Evolutionary conservation across 1,139 yeast species (phyloP), one percentile per base, ranked within the genome.

Genomic region (Blastobotrys arbuscula): DNA sequence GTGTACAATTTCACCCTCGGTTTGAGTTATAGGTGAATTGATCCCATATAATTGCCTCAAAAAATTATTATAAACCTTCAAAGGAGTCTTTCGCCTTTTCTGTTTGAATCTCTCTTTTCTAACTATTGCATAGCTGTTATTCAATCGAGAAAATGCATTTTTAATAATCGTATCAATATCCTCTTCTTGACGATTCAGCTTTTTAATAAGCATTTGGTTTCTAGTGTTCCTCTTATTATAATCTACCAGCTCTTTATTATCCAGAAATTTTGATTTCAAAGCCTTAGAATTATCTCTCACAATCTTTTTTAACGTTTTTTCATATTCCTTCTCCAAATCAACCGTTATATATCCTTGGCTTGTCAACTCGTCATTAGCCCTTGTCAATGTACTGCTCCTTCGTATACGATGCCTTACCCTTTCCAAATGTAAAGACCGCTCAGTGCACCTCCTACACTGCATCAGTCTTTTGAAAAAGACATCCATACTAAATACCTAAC

Each of bases 1-100:
- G n/a, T n/a, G n/a, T n/a, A n/a, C n/a, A 5, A 28, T 5, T 28
- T 28, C 9, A 28, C 13, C 13, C 10, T 28, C 12, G 13, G 10
- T 50, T 19, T 58, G 50, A 18, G 49, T 45, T 16, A 42, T 37
- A 21, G 39, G 38, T 16, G 24, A 45, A 16, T 19, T 24, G 2
- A 19, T 23, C 24, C 53, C 49, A 52, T 74, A 74, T 30, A 75
- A 54, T n/a, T 60, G 59, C 41, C 64, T 57, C 13, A 73, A 48
- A 47, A 75, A 73, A 16, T 55, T 55, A 47, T 55, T 57, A 46
- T 60, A 58, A 47, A 37, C 13, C 45, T 35, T 40, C 56, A 52
- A 39, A 15, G 39, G 6, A 9, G 23, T 3, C 5, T n/a, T 10
- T 43, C 44, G 26, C 44, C 45, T 16, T 33, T 45, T 43, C 5